phyloP scores from a whole-genome alignment of 441 rosid genomes.

The Metrosideros polymorpha region DNA sequence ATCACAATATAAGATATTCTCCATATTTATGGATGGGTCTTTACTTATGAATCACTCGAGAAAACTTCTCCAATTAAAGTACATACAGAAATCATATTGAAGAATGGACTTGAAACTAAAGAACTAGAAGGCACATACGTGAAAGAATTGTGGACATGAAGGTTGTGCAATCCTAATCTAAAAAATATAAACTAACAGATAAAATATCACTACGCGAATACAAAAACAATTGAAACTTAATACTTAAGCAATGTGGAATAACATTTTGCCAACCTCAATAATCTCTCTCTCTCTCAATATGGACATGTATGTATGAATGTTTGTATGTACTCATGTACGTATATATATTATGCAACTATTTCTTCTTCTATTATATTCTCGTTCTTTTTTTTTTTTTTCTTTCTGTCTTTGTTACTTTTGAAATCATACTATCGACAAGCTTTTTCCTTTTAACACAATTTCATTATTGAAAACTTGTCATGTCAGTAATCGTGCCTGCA shows the following conservation, averaged over 20 bases:
- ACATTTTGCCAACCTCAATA: not conserved
- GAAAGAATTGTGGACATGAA: not conserved
- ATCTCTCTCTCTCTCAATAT: not conserved
- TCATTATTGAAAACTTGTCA: not conserved
- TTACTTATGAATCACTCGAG: not conserved
- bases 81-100: not conserved
- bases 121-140: not conserved
- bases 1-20: not conserved
- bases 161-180: not conserved
- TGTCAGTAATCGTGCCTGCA: not conserved
- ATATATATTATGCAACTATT: not conserved
- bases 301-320: no score
- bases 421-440: not conserved
- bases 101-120: not conserved
- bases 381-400: not conserved
- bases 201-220: not conserved
- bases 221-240: not conserved
- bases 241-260: not conserved
- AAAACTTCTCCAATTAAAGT: not conserved
- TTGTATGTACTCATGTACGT: not conserved
- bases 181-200: not conserved
- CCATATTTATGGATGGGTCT: not conserved
- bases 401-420: not conserved
- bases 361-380: not conserved
- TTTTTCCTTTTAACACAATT: not conserved